Percentiles rank a stretch among this genome's conserved stretches.
These are phyloP conservation scores for Mycena vulgaris DNA, from an alignment of 768 basidiomycete species.

Conservation along the genomic window DNA sequence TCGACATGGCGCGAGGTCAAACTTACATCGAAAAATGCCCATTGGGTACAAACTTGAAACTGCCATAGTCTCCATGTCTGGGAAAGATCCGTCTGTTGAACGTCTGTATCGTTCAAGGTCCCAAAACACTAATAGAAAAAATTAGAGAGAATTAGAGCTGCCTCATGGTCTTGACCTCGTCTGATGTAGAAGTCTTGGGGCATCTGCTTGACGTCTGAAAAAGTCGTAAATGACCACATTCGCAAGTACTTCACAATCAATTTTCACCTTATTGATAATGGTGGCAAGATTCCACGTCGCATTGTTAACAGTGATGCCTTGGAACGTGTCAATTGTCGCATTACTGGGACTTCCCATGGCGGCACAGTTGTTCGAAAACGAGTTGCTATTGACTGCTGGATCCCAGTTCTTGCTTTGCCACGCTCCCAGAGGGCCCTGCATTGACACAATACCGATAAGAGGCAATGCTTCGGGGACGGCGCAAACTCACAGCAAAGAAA, in stretches of 20 bases:
- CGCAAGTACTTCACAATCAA: conserved; percentile 1
- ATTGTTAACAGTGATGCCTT: conserved; percentile 45
- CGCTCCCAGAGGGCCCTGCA: conserved; percentile 69
- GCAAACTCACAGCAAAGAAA: conserved; percentile 30
- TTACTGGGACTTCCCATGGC: conserved; percentile 60
- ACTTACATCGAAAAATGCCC: conserved; percentile 92
- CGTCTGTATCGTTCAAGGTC: conserved; percentile 79
- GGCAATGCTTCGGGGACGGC: conserved; percentile 16
- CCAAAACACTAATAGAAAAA: conserved; percentile 81
- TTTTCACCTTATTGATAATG: conserved; percentile 27
- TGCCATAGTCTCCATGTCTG: conserved; percentile 89
- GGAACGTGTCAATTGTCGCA: conserved; percentile 40
- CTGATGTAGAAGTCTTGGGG: conserved; percentile 24
- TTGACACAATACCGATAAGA: conserved; percentile 21
- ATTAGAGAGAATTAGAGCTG: conserved; percentile 21
- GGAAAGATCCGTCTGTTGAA: conserved; percentile 71
- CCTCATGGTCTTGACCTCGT: conserved; percentile 26
- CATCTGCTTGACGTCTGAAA: conserved; percentile 29
- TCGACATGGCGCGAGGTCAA: conserved; percentile 5
- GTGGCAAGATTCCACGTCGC: conserved; percentile 42
- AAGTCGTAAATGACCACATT: conserved; percentile 11
- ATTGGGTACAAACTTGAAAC: conserved; percentile 94
- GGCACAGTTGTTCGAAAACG: conserved; percentile 79
- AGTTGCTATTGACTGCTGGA: conserved; percentile 71
- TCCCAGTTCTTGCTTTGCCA: conserved; percentile 96